phyloP scores from a whole-genome alignment of 2,329 filamentous ascomycete genomes.

The Xylariales sp. region DNA sequence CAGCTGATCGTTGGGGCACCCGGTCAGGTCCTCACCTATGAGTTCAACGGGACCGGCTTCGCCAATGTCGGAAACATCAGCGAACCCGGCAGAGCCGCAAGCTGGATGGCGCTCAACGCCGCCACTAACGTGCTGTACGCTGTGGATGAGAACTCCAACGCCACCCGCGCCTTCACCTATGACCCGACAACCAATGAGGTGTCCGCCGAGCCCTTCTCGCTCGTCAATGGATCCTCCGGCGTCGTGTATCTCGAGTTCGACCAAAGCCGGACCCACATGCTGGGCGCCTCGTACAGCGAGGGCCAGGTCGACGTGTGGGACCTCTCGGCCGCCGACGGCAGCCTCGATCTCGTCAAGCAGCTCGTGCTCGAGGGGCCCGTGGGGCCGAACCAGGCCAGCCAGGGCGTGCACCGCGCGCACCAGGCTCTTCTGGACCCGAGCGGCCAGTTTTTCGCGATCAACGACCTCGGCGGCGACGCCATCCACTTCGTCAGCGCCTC shows the following conservation, averaged over 20 bases:
- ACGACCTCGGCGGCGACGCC: conserved; percentile 46
- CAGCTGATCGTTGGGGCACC: conserved; percentile 3
- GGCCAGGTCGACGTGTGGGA: conserved; percentile 43
- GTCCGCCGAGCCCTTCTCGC: conserved; percentile 15
- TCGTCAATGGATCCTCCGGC: conserved; percentile 32
- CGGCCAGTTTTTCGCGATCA: conserved; percentile 43
- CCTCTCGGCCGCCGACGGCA: conserved; percentile 25
- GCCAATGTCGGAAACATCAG: conserved; percentile 20
- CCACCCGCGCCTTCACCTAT: conserved; percentile 34
- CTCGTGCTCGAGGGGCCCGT: conserved; percentile 27
- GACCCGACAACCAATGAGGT: conserved; percentile 27
- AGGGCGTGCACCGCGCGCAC: conserved; percentile 35
- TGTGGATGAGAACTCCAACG: conserved; percentile 40
- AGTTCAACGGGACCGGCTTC: conserved; percentile 3
- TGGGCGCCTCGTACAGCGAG: conserved; percentile 37
- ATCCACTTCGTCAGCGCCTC: conserved; percentile 40
- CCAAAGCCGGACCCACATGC: conserved; percentile 36
- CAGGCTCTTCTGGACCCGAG: conserved; percentile 43
- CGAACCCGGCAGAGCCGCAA: conserved; percentile 27
- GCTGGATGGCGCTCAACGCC: conserved; percentile 40
- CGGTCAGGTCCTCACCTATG: conserved; percentile 2
- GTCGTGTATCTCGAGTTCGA: conserved; percentile 45
- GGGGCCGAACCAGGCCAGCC: conserved; percentile 23
- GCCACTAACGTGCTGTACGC: conserved; percentile 39
- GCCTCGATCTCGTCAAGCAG: conserved; percentile 32